These are phyloP conservation scores for Leccinum imitatum DNA, from an alignment of 768 basidiomycete species.

Conservation along the genomic window DNA sequence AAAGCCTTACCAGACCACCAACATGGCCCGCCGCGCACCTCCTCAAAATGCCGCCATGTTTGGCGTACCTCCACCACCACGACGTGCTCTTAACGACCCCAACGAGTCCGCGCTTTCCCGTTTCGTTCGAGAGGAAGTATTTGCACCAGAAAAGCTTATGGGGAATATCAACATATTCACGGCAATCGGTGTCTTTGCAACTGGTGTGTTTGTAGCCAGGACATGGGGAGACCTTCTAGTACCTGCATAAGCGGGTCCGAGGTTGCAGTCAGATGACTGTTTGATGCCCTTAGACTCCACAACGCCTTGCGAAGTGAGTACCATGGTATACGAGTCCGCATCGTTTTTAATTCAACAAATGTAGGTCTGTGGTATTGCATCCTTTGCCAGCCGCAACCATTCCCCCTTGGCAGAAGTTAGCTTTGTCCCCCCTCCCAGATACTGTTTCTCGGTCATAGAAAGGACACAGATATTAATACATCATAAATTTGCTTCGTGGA, in stretches of 20 bases:
- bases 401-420: conserved; percentile 17
- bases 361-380: conserved; percentile 7
- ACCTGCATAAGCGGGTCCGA: conserved; percentile 43
- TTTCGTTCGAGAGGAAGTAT: conserved; percentile 59
- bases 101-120: conserved; percentile 63
- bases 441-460: conserved; percentile 17
- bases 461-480: conserved; percentile 18
- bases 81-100: conserved; percentile 47
- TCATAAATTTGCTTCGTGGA: conserved; percentile 12
- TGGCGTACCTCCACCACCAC: conserved; percentile 43
- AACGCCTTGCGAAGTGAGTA: conserved; percentile 9
- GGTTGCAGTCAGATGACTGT: neutral
- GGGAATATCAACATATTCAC: conserved; percentile 74
- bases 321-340: neutral
- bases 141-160: conserved; percentile 68
- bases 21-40: conserved; percentile 69
- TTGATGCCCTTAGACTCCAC: neutral
- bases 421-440: conserved; percentile 20
- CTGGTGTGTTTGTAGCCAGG: conserved; percentile 67
- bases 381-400: conserved; percentile 1
- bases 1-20: neutral
- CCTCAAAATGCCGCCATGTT: conserved; percentile 58
- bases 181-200: conserved; percentile 64
- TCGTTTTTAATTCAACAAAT: conserved; percentile 1
- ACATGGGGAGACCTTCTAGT: conserved; percentile 80